Base-by-base conservation (phyloP, 2,329 filamentous ascomycete genomes). In the Cladosporium sp. region DNA sequence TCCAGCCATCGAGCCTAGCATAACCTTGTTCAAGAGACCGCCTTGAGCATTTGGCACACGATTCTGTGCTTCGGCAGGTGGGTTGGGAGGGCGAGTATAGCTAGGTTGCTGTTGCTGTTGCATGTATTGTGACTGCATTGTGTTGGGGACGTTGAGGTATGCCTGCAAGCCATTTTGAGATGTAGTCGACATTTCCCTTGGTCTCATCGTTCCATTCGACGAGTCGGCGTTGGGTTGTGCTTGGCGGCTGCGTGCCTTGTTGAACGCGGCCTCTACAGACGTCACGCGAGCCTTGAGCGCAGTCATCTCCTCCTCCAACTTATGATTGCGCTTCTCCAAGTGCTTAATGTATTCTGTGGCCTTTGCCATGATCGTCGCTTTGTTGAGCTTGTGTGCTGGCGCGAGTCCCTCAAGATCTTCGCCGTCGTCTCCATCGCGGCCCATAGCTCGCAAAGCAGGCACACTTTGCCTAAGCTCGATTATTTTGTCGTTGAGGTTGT, bases 401-500 rank as follows among this genome's bases (percentile, higher is more conserved):
- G 81, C 82, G 2, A 92, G 90, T 61, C 82, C 82, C 67, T 83
- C 82, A 11, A 95, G 81, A 61, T 92, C 92, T 72, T 96, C 89
- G 18, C 90, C 83, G 66, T 95, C 91, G 70, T 96, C 91, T 70
- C 94, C 91, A 37, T 78, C 77, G 14, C 79, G 88, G 83, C 88
- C 88, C 86, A 93, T 92, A 71, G 93, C 91, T 58, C 93, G 88
- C 65, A 98, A 82, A 77, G 91, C 96, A 1, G 94, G 94, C 16
- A 98, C 93, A 74, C 92, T 96, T 77, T 97, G 93, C 72, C 93
- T 86, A 68, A 98, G 82, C 66, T 93, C 93, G 55, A 93, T 91
- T 72, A 98, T 98, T 81, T 98, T 98, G 76, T 97, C 94, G 75
- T 98, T 98, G 65, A 98, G 84, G 74, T 98, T 98, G 63, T 92